Percentiles rank a stretch among this genome's conserved stretches.
These are phyloP conservation scores for Geotrichum phurueaensis DNA, from an alignment of 1,139 yeast genomes.

Conservation along the genomic window DNA sequence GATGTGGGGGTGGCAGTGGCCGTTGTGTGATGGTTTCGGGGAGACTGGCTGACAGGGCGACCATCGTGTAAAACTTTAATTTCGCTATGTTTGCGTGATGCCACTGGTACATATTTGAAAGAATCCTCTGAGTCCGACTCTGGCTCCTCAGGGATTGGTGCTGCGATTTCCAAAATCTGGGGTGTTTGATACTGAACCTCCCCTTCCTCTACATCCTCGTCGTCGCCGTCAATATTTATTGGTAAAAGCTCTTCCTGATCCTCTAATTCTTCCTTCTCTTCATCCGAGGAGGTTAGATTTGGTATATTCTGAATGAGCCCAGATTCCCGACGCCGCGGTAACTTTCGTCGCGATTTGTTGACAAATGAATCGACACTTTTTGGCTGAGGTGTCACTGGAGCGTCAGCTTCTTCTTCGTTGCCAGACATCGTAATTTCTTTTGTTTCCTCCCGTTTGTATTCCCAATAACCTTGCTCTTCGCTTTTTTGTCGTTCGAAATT, in stretches of 20 bases:
- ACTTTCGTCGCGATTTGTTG: conserved; percentile 1
- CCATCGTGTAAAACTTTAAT: background rate
- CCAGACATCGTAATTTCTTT: background rate
- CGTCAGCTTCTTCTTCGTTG: background rate
- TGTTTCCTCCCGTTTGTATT: background rate
- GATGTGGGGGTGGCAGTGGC: background rate
- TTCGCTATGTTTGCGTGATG: background rate
- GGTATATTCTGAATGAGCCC: conserved; percentile 7
- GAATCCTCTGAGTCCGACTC: conserved; percentile 8
- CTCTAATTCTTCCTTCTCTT: background rate
- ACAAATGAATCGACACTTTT: background rate
- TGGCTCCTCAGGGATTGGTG: background rate
- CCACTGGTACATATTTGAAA: background rate
- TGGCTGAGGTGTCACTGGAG: background rate
- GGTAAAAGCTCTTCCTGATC: background rate
- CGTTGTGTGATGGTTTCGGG: background rate
- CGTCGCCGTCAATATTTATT: background rate
- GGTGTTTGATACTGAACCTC: background rate
- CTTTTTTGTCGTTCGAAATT: background rate
- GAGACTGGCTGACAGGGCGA: background rate
- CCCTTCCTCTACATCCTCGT: background rate
- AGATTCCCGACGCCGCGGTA: conserved; percentile 2
- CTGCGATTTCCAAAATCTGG: background rate
- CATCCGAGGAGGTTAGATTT: background rate
- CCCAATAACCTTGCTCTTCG: background rate